These are phyloP conservation scores for Gamarada debralockiae DNA, from an alignment of 495 filamentous ascomycete genomes.

Conservation along the genomic window DNA sequence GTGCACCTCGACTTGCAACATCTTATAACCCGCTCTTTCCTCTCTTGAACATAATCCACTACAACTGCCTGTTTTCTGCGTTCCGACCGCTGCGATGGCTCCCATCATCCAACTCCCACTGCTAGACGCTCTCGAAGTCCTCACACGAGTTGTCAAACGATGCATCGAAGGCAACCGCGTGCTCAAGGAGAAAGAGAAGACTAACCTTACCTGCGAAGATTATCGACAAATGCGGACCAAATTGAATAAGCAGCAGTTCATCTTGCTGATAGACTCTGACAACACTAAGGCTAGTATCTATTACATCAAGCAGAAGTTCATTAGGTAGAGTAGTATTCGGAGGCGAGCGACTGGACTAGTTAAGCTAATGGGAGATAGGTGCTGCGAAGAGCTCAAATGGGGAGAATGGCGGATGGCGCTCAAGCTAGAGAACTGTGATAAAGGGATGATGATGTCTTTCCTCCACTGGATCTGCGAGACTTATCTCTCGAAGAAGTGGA, in stretches of 20 bases:
- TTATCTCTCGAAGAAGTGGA: conserved; percentile 2
- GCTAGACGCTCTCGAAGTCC: conserved; percentile 9
- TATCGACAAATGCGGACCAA: conserved; percentile 5
- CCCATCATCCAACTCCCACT: conserved; percentile 11
- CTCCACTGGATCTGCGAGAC: conserved; percentile 11
- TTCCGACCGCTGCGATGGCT: conserved; percentile 1
- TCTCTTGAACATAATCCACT: neutral
- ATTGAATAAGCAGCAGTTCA: conserved; percentile 4
- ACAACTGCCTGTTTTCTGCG: neutral
- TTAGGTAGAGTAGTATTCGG: conserved; percentile 7
- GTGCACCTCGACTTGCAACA: too few relatives aligned
- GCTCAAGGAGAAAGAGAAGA: conserved; percentile 19
- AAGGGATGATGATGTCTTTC: conserved; percentile 16
- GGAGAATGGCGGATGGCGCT: conserved; percentile 9
- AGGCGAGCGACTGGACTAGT: too few relatives aligned
- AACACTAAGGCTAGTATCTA: conserved; percentile 20
- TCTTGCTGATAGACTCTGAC: conserved; percentile 4
- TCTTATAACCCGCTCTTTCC: too few relatives aligned
- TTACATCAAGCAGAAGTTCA: conserved; percentile 18
- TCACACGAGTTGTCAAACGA: conserved; percentile 6
- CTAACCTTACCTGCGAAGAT: conserved; percentile 7
- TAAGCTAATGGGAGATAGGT: conserved; percentile 13
- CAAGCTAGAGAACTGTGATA: conserved; percentile 10
- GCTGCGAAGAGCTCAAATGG: neutral
- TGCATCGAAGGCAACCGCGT: conserved; percentile 9